Evolutionary conservation across 2,329 filamentous ascomycete genomes (phyloP), one percentile per base, ranked within the genome.

Genomic region (Trichoderma afroharzianum): DNA sequence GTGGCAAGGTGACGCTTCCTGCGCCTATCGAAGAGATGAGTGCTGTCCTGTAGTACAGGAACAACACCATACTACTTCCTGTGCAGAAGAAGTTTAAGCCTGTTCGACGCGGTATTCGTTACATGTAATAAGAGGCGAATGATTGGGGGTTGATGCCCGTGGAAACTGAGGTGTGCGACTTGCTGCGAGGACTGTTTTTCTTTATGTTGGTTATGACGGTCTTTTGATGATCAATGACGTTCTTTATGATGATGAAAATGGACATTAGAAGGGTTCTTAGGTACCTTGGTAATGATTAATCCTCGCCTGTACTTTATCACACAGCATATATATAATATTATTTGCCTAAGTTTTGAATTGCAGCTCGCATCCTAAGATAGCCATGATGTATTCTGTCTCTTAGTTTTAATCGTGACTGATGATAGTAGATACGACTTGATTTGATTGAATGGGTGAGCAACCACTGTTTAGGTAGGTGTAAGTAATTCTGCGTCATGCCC

Each of bases 11-110:
- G 39, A 76, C 76, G 12, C 73, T 75, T 43, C 59, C 74, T 15
- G 74, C 74, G 18, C 76, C 77, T n/a, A 74, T 81, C 36, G 74
- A 74, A 12, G 68, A 75, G 59, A 78, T 79, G 57, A 70, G 66
- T 11, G 79, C 73, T 24, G 72, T 79, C 9, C 76, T 76, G 8
- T 81, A 74, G 72, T 59, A 30, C 39, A 36, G 47, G 32, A 70
- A 62, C 59, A 39, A 26, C 33, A 58, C 63, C 63, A 14, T 55
- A 30, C 4, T 66, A 6, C 30, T 36, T 36, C 63, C 50, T n/a
- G 39, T 24, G 63, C 63, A 43, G 32, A 18, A 47, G 47, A 57
- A 43, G 39, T 43, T 39, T 4, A 30, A 28, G 63, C 14, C 32
- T 21, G n/a, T 59, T 26, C 64, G 55, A 50, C 36, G 14, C 36